phyloP scores from a whole-genome alignment of 2,329 filamentous ascomycete species.

The Phialophora macrospora region DNA sequence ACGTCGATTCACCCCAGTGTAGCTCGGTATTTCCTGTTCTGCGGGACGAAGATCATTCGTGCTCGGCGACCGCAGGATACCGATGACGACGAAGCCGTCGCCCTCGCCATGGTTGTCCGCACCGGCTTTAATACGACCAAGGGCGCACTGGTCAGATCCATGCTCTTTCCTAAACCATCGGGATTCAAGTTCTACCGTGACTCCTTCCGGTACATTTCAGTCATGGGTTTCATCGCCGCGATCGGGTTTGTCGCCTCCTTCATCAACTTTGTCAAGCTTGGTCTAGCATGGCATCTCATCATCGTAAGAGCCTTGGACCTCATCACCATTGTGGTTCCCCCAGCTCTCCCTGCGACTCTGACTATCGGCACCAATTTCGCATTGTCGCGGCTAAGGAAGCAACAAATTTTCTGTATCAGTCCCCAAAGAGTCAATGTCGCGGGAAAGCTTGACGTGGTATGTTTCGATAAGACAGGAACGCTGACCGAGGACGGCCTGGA shows the following conservation, averaged over 20 bases:
- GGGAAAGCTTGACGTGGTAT: slow-evolving; percentile 93
- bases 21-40: slow-evolving; percentile 89
- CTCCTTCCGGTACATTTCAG: slow-evolving; percentile 95
- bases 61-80: slow-evolving; percentile 86
- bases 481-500: slow-evolving; percentile 95
- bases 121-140: slow-evolving; percentile 99
- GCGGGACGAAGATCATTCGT: slow-evolving; percentile 92
- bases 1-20: slow-evolving; percentile 82
- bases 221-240: slow-evolving; percentile 86
- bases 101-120: slow-evolving; percentile 86
- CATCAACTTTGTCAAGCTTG: slow-evolving; percentile 86
- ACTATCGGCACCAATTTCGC: slow-evolving; percentile 98
- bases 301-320: slow-evolving; percentile 89
- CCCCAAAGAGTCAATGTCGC: slow-evolving; percentile 96
- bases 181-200: slow-evolving; percentile 99
- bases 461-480: slow-evolving; percentile 99
- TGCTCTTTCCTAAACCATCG: slow-evolving; percentile 97
- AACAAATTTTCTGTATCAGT: slow-evolving; percentile 96
- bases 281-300: slow-evolving; percentile 85
- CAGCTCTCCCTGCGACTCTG: slow-evolving; percentile 88
- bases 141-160: slow-evolving; percentile 90
- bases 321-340: slow-evolving; percentile 96
- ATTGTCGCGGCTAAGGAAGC: slow-evolving; percentile 79
- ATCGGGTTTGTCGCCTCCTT: slow-evolving; percentile 90
- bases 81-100: slow-evolving; percentile 83